These are phyloP conservation scores for Fraxinus dipetala DNA, from an alignment of 305 asterid genomes.

Conservation along the genomic window DNA sequence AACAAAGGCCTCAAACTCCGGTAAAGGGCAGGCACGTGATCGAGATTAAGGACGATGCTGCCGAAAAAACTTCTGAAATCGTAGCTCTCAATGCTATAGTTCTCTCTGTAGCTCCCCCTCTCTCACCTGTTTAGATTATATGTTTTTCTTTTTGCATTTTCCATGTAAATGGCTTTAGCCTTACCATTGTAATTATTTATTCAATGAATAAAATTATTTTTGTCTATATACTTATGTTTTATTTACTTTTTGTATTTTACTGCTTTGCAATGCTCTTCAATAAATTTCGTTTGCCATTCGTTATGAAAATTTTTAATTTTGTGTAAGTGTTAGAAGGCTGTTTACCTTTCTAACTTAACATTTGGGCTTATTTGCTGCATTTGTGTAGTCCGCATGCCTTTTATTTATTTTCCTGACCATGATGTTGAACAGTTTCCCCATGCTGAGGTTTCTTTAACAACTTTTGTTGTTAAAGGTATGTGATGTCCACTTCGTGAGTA, in stretches of 20 bases:
- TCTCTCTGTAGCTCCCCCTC: neutral
- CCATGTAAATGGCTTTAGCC: neutral
- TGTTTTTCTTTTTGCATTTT: neutral
- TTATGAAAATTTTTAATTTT: too few species aligned
- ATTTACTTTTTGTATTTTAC: neutral
- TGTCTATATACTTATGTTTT: neutral
- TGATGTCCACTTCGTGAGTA: neutral
- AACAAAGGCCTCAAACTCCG: neutral
- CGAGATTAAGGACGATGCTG: neutral
- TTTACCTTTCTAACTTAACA: neutral
- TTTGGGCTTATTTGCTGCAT: neutral
- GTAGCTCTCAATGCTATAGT: neutral
- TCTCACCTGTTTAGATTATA: neutral
- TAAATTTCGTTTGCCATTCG: neutral
- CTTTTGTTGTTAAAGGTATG: neutral
- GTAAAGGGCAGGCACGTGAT: neutral
- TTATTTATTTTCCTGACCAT: neutral
- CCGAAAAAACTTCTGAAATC: neutral
- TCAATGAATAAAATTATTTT: too few species aligned
- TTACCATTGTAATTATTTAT: neutral
- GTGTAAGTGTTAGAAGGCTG: neutral
- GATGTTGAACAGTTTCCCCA: neutral
- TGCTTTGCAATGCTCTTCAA: neutral
- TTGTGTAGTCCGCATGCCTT: neutral
- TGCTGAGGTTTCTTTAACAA: neutral